A percentile compares a stretch with the other conserved stretches of the same genome.
phyloP scores from a whole-genome alignment of 345 rosid species.

The Sisymbrium irio region DNA sequence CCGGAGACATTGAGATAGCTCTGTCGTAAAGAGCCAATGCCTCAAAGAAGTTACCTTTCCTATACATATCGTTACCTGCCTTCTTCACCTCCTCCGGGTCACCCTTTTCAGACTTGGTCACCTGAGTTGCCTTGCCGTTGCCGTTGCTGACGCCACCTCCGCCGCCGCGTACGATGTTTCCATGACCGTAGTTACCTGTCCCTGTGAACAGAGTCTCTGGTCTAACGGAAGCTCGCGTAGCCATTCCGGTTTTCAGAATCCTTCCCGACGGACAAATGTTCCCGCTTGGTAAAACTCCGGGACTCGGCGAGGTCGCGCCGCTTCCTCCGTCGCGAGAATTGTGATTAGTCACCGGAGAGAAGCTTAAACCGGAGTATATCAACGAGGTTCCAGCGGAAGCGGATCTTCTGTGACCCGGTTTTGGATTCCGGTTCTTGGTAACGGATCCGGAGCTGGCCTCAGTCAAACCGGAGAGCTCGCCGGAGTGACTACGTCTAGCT shows the following conservation, averaged over 20 bases:
- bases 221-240: slow-evolving; percentile 44
- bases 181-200: slow-evolving; percentile 83
- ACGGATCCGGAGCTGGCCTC: slow-evolving; percentile 45
- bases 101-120: slow-evolving; percentile 38
- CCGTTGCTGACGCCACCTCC: slow-evolving; percentile 34
- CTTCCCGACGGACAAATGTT: slow-evolving; percentile 93
- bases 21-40: slow-evolving; percentile 71
- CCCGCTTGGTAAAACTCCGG: slow-evolving; percentile 59
- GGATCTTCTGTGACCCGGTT: slow-evolving; percentile 74
- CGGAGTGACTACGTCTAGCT: slow-evolving; percentile 48
- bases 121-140: slow-evolving; percentile 24
- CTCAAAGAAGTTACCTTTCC: slow-evolving; percentile 62
- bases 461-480: slow-evolving; percentile 46
- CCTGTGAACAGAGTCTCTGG: slow-evolving; percentile 67
- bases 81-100: slow-evolving; percentile 83
- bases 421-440: slow-evolving; percentile 21
- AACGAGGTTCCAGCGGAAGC: slow-evolving; percentile 69
- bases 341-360: slow-evolving; percentile 32
- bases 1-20: slow-evolving; percentile 77
- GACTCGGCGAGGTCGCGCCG: slow-evolving; percentile 44
- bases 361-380: slow-evolving; percentile 62
- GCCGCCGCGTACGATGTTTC: slow-evolving; percentile 67
- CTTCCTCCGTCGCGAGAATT: slow-evolving; percentile 30
- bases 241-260: slow-evolving; percentile 60
- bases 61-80: slow-evolving; percentile 80